Percentiles rank a stretch among this genome's conserved stretches.
phyloP scores from a whole-genome alignment of 371 early-diverging fungal genomes.

The Apophysomyces trapeziformis region DNA sequence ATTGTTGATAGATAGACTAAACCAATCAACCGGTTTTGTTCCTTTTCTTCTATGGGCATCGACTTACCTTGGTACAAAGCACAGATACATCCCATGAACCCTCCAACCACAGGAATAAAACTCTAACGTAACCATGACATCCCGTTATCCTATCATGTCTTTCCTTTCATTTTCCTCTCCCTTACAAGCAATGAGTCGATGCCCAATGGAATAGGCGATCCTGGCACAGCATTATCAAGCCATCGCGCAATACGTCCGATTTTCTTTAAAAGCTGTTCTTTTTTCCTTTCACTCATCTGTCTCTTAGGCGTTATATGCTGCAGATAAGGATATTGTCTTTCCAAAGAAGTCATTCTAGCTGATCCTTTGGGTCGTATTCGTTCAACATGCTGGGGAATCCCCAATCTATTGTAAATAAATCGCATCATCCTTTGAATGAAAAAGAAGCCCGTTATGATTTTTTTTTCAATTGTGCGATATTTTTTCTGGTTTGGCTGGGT shows the following conservation, averaged over 20 bases:
- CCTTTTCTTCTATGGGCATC: background rate
- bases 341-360: slow-evolving; percentile 19
- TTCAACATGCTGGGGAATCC: slow-evolving; percentile 33
- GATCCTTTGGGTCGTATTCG: slow-evolving; percentile 25
- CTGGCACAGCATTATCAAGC: slow-evolving; percentile 49
- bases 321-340: slow-evolving; percentile 28
- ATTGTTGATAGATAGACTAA: slow-evolving; percentile 41
- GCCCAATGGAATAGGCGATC: slow-evolving; percentile 52
- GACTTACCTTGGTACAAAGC: slow-evolving; percentile 40
- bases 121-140: slow-evolving; percentile 22
- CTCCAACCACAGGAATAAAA: slow-evolving; percentile 48
- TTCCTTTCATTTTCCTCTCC: background rate
- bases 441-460: background rate
- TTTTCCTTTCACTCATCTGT: slow-evolving; percentile 30
- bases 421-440: slow-evolving; percentile 24
- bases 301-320: slow-evolving; percentile 31
- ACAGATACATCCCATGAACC: slow-evolving; percentile 29
- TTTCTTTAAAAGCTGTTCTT: slow-evolving; percentile 29
- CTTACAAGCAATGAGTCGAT: slow-evolving; percentile 46
- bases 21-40: background rate
- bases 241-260: slow-evolving; percentile 34
- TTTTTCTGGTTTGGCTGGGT: background rate
- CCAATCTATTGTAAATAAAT: slow-evolving; percentile 29
- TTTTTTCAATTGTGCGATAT: background rate
- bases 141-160: background rate